phyloP scores from a whole-genome alignment of 805 yeast genomes.

The Deakozyma indianensis region DNA sequence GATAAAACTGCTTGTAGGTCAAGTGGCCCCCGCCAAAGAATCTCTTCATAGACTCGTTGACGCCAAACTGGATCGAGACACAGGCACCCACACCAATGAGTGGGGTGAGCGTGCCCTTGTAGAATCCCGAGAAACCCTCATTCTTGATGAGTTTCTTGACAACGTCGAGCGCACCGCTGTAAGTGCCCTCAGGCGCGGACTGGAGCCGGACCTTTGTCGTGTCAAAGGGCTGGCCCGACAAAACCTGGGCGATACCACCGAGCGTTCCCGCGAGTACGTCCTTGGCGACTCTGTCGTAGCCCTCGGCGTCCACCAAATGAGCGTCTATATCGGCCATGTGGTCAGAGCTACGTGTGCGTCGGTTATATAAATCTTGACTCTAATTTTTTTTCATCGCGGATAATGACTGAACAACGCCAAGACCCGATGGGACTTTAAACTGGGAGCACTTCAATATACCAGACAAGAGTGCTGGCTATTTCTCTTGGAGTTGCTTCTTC shows the following conservation, averaged over 20 bases:
- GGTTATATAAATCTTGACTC: too few relatives aligned
- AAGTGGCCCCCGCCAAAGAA: slow-evolving; percentile 35
- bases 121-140: slow-evolving; percentile 80
- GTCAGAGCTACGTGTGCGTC: not conserved
- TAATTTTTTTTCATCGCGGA: too few relatives aligned
- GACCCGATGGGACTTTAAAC: too few relatives aligned
- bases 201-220: slow-evolving; percentile 89
- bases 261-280: slow-evolving; percentile 84
- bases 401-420: too few relatives aligned
- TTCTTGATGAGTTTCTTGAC: slow-evolving; percentile 52
- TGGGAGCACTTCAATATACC: too few relatives aligned
- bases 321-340: slow-evolving; percentile 13
- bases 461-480: too few relatives aligned
- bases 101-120: slow-evolving; percentile 90
- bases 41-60: slow-evolving; percentile 88
- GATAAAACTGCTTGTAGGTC: slow-evolving; percentile 52
- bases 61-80: slow-evolving; percentile 92
- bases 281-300: slow-evolving; percentile 36
- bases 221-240: slow-evolving; percentile 94
- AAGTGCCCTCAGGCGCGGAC: slow-evolving; percentile 66
- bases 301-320: slow-evolving; percentile 14
- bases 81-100: slow-evolving; percentile 93
- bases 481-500: too few relatives aligned
- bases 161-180: slow-evolving; percentile 63
- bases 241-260: slow-evolving; percentile 92